Conservation (phyloP, 164 flowering plant genomes). For the Chimonanthus salicifolius region DNA sequence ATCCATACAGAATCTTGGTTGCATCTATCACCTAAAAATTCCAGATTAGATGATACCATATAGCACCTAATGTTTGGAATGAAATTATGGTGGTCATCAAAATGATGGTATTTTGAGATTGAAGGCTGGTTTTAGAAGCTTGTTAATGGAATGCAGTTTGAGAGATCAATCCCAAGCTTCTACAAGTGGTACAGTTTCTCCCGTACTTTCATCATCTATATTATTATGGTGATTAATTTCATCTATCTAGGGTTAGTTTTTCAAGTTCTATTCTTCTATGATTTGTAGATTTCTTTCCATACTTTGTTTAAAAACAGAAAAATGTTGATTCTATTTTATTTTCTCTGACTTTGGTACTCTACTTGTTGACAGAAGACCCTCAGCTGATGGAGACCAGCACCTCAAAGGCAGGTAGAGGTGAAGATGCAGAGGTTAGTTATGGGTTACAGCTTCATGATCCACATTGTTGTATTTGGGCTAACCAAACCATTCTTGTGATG, state of each 20-base stretch:
- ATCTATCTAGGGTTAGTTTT: no score
- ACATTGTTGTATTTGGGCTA: not conserved
- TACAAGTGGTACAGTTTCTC: not conserved
- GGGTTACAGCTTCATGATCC: not conserved
- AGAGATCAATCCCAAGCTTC: not conserved
- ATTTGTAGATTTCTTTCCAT: not conserved
- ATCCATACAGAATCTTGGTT: not conserved
- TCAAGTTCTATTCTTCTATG: no score
- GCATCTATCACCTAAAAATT: not conserved
- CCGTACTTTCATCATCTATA: not conserved
- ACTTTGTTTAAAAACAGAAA: not conserved
- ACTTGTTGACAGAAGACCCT: slow-evolving; percentile 5
- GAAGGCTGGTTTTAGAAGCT: not conserved
- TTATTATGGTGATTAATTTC: no score
- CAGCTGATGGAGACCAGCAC: slow-evolving; percentile 3
- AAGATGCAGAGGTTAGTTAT: slow-evolving; percentile 4
- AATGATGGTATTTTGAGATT: not conserved
- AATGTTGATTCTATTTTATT: not conserved
- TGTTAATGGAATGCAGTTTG: not conserved
- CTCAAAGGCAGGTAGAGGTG: not conserved
- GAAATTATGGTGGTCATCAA: no score
- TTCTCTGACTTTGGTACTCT: not conserved
- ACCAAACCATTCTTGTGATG: not conserved
- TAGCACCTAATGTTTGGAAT: not conserved
- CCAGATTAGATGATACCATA: not conserved